Evolutionary conservation across 305 asterid species (phyloP).

Genomic region (Striga hermonthica): DNA sequence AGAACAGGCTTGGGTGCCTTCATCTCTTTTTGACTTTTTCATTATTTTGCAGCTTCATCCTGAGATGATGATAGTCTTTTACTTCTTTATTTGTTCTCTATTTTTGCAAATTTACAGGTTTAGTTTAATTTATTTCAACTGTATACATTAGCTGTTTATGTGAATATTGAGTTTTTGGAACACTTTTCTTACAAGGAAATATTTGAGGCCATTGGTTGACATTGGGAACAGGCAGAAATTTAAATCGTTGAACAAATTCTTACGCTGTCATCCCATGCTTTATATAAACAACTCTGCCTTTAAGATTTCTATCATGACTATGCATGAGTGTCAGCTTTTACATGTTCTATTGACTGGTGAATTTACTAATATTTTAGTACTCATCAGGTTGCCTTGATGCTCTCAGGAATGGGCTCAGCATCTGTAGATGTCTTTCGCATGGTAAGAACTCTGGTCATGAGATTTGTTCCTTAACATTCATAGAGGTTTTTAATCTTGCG

Average conservation of each 20-base stretch:
- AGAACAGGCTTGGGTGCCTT: background rate
- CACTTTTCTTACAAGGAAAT: background rate
- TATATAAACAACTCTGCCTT: slow-evolving; percentile 11
- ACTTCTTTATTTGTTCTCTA: too few species aligned
- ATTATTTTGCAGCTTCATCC: too few species aligned
- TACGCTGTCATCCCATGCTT: background rate
- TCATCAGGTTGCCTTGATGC: slow-evolving; percentile 87
- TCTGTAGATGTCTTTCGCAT: slow-evolving; percentile 78
- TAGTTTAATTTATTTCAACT: too few species aligned
- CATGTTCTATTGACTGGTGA: background rate
- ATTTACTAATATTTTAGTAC: slow-evolving; percentile 24
- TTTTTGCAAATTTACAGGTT: too few species aligned
- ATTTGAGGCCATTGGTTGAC: background rate
- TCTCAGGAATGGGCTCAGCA: slow-evolving; percentile 90
- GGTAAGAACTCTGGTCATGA: slow-evolving; percentile 42
- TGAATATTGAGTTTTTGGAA: background rate
- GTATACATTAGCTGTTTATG: background rate
- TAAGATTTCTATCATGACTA: slow-evolving; percentile 4
- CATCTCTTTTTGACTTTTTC: background rate
- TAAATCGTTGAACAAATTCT: background rate
- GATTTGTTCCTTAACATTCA: background rate
- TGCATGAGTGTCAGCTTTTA: slow-evolving; percentile 13
- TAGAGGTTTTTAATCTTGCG: slow-evolving; percentile 1
- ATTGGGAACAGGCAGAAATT: background rate
- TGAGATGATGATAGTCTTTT: background rate